A percentile compares a stretch with the other conserved stretches of the same genome.
phyloP scores from a whole-genome alignment of 148 eudicot species.

The Mesembryanthemum crystallinum region DNA sequence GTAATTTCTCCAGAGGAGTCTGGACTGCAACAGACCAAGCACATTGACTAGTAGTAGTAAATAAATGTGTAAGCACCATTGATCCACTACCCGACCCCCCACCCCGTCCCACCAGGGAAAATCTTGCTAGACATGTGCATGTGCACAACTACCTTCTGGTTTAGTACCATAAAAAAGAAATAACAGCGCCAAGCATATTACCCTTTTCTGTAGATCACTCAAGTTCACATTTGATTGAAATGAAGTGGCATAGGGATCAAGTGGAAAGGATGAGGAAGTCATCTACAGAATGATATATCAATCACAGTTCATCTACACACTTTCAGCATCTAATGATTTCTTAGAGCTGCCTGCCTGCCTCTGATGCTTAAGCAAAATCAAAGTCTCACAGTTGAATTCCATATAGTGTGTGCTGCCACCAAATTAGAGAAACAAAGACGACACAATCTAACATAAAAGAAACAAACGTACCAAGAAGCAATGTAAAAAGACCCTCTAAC shows the following conservation, averaged over 20 bases:
- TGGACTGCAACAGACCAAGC: background rate
- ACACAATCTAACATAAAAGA: too few species aligned
- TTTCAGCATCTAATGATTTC: background rate
- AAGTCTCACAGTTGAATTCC: too few species aligned
- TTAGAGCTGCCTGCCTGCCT: background rate
- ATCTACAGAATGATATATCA: background rate
- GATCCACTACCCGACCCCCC: background rate
- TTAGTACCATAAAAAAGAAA: background rate
- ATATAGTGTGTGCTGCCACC: too few species aligned
- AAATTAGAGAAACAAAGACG: too few species aligned
- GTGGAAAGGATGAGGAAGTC: background rate
- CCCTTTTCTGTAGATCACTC: background rate
- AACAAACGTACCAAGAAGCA: too few species aligned
- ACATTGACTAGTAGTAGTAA: background rate
- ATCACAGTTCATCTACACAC: background rate
- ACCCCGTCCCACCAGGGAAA: background rate
- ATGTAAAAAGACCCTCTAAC: too few species aligned
- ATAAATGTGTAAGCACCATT: background rate
- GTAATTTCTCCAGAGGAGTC: background rate
- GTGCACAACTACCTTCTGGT: background rate
- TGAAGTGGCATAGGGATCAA: background rate
- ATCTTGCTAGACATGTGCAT: background rate
- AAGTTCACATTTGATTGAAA: background rate
- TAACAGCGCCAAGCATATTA: background rate
- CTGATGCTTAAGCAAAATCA: background rate